Evolutionary conservation across 129 eudicot genomes (phyloP), one percentile per base, ranked within the genome.

Genomic region (Mikania micrantha): DNA sequence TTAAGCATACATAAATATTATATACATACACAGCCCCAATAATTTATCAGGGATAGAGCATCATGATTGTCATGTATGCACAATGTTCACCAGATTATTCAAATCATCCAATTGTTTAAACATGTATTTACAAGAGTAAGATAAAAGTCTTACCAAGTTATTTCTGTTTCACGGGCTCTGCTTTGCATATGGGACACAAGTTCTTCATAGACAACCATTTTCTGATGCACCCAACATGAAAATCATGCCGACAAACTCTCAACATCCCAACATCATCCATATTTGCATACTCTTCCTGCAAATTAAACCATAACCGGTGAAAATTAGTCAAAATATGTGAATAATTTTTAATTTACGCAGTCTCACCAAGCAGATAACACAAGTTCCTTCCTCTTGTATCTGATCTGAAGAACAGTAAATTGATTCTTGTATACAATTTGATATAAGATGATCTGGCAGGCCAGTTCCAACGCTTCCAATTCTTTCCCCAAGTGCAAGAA

Each of bases 291-390:
- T 85, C 96, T 73, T 88, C 96, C 96, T 88, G 87, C 67, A 75
- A 67, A 44, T 65, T 16, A 69, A 19, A 9, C 21, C 49, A 16
- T 20, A 19, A 16, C 3, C 7, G 5, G 65, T 53, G 28, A 9
- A 63, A 45, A 32, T 45, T 9, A 64, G 41, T 75, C 44, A 27
- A 49, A 20, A 36, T 32, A 47, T 32, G 19, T 36, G n/a, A 22
- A 24, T 20, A 50, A 21, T 9, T 0, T 50, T 50, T 9, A 7
- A 50, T 50, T 20, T 8, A 21, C 4, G 56, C 16, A 24, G 31
- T 58, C 87, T 85, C 66, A 89, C 96, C 90, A 89, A 81, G 65
- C 96, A 89, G 22, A 89, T 89, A 28, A 67, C 93, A 57, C 96
- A 89, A 32, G 49, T 85, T 79, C 67, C 93, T 39, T 81, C 96